Evolutionary conservation across 768 basidiomycete genomes (phyloP).

Genomic region (Boletus sensibilis): DNA sequence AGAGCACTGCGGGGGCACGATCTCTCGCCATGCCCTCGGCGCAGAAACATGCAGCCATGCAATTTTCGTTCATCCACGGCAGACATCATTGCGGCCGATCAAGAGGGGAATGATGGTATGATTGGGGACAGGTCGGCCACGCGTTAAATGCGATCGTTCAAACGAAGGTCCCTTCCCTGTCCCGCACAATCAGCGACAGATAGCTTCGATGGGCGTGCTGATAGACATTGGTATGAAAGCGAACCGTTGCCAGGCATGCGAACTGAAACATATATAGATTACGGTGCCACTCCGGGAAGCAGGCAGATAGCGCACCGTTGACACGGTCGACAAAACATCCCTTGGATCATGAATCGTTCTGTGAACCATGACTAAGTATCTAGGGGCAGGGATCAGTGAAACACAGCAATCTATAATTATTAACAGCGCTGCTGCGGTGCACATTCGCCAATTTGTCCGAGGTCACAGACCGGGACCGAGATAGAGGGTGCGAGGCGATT

Average conservation of each 20-base stretch:
- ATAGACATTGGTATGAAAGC: conserved; percentile 15
- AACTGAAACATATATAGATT: conserved; percentile 15
- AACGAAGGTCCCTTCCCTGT: background rate
- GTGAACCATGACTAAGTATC: conserved; percentile 10
- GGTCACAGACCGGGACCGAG: conserved; percentile 27
- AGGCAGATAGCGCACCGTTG: conserved; percentile 3
- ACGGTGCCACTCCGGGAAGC: conserved; percentile 11
- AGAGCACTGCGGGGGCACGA: conserved; percentile 1
- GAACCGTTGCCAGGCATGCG: conserved; percentile 6
- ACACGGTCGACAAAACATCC: conserved; percentile 10
- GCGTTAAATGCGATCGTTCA: conserved; percentile 18
- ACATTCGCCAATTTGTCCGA: conserved; percentile 8
- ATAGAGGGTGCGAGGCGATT: conserved; percentile 7
- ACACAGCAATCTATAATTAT: conserved; percentile 12
- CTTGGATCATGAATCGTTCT: conserved; percentile 5
- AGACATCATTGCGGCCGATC: conserved; percentile 27
- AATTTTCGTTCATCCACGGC: conserved; percentile 9
- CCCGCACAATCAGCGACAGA: conserved; percentile 25
- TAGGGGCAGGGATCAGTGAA: conserved; percentile 13
- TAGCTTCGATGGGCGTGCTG: conserved; percentile 10
- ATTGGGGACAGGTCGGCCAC: conserved; percentile 30
- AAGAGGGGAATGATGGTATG: conserved; percentile 15
- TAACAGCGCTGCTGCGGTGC: conserved; percentile 19
- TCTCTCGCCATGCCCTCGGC: conserved; percentile 11
- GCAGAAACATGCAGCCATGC: conserved; percentile 4